Evolutionary conservation across 192 early-diverging fungal genomes (phyloP).

Genomic region (Diversispora eburnea): DNA sequence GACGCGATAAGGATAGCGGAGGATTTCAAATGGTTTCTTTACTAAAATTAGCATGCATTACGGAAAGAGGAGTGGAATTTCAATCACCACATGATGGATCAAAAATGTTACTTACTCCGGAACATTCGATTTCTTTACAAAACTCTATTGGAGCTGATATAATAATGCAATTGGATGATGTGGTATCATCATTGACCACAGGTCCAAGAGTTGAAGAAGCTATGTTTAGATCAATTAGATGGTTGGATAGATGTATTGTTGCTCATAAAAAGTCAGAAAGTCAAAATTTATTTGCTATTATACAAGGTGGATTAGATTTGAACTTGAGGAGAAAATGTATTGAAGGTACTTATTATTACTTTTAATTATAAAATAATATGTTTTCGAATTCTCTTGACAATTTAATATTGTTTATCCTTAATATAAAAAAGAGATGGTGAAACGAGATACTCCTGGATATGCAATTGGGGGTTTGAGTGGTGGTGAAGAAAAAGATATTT

Average conservation of each 20-base stretch:
- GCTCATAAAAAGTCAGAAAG: constrained; percentile 65
- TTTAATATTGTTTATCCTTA: background rate
- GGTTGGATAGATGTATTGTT: constrained; percentile 80
- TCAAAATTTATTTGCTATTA: constrained; percentile 87
- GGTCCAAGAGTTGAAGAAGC: constrained; percentile 85
- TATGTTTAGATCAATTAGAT: constrained; percentile 84
- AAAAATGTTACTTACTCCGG: constrained; percentile 78
- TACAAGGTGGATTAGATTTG: constrained; percentile 78
- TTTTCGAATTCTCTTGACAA: background rate
- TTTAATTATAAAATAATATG: background rate
- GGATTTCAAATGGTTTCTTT: constrained; percentile 92
- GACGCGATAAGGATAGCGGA: constrained; percentile 55
- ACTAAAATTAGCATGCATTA: constrained; percentile 76
- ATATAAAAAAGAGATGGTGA: constrained; percentile 58
- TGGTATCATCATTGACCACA: constrained; percentile 76
- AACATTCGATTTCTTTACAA: constrained; percentile 82
- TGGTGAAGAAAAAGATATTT: constrained; percentile 81
- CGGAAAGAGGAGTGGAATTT: constrained; percentile 83
- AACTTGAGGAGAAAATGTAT: constrained; percentile 68
- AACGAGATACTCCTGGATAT: constrained; percentile 78
- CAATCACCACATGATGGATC: constrained; percentile 80
- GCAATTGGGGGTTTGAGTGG: constrained; percentile 84
- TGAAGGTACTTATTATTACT: constrained; percentile 30
- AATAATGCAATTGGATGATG: constrained; percentile 92
- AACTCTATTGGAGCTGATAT: constrained; percentile 86